Percentiles rank a stretch among this genome's conserved stretches.
phyloP scores from a whole-genome alignment of 1,139 yeast species.

The Casaregolazyma suthepensis region DNA sequence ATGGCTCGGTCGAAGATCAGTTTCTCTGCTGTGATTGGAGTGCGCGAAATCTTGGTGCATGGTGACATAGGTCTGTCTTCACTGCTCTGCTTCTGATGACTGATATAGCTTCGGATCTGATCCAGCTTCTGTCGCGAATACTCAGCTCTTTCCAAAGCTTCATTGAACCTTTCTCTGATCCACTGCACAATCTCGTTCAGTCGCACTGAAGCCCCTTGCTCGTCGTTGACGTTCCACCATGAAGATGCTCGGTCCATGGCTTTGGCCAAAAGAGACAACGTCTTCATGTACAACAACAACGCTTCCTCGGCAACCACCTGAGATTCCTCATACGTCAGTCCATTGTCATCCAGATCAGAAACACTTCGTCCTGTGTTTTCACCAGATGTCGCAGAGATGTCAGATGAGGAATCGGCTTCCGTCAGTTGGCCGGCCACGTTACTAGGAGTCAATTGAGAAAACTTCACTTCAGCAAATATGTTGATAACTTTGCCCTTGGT shows the following conservation, averaged over 20 bases:
- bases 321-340: constrained; percentile 55
- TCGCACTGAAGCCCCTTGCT: constrained; percentile 37
- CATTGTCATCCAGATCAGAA: constrained; percentile 36
- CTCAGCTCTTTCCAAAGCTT: constrained; percentile 83
- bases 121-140: constrained; percentile 45
- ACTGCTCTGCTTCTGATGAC: background rate
- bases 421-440: background rate
- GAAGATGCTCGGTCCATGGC: constrained; percentile 81
- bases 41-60: background rate
- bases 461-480: constrained; percentile 86
- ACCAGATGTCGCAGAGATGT: background rate
- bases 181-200: constrained; percentile 85
- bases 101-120: constrained; percentile 3
- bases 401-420: constrained; percentile 1
- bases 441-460: constrained; percentile 69
- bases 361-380: constrained; percentile 3
- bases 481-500: constrained; percentile 88
- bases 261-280: constrained; percentile 70
- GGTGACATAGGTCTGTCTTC: background rate
- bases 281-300: constrained; percentile 73
- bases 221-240: constrained; percentile 71
- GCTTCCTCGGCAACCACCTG: constrained; percentile 77
- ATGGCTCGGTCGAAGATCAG: constrained; percentile 86
- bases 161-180: constrained; percentile 86
- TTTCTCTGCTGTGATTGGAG: constrained; percentile 61